phyloP scores from a whole-genome alignment of 768 basidiomycete species.

The Austroboletus festivus region DNA sequence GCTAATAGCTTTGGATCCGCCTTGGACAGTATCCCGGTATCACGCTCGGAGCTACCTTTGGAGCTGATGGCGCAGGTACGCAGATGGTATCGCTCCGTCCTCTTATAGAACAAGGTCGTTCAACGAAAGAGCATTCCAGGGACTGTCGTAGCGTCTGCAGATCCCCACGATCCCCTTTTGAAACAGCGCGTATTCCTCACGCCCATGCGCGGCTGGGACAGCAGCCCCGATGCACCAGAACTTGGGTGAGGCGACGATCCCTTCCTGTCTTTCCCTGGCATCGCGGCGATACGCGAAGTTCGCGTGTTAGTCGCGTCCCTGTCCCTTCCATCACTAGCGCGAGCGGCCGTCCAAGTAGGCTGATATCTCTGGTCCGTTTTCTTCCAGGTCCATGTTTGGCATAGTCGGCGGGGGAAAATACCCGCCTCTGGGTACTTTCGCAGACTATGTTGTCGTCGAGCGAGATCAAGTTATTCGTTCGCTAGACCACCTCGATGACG shows the following conservation, averaged over 20 bases:
- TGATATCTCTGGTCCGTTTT: background rate
- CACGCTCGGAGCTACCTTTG: slow-evolving; percentile 55
- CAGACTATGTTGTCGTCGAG: slow-evolving; percentile 72
- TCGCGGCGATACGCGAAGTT: no score
- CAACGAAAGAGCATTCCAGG: slow-evolving; percentile 38
- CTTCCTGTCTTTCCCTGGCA: background rate
- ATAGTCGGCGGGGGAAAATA: slow-evolving; percentile 59
- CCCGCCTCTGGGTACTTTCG: slow-evolving; percentile 66
- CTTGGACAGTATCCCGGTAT: slow-evolving; percentile 67
- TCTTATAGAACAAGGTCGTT: background rate
- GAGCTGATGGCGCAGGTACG: slow-evolving; percentile 73
- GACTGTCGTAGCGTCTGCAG: slow-evolving; percentile 55
- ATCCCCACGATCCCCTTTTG: slow-evolving; percentile 53
- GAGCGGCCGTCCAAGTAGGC: no score
- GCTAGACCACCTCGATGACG: slow-evolving; percentile 64
- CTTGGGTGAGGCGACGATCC: slow-evolving; percentile 39
- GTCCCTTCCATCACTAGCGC: no score
- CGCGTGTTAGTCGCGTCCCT: no score
- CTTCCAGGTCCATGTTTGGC: slow-evolving; percentile 45
- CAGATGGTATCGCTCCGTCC: background rate
- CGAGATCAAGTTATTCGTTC: slow-evolving; percentile 63
- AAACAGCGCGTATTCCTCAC: slow-evolving; percentile 69
- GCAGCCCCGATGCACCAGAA: slow-evolving; percentile 62
- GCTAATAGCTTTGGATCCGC: slow-evolving; percentile 68
- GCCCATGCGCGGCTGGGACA: slow-evolving; percentile 76